Percentiles rank a stretch among this genome's conserved stretches.
Conservation (phyloP, 2,329 filamentous ascomycete species). For the Coleophoma cylindrospora region DNA sequence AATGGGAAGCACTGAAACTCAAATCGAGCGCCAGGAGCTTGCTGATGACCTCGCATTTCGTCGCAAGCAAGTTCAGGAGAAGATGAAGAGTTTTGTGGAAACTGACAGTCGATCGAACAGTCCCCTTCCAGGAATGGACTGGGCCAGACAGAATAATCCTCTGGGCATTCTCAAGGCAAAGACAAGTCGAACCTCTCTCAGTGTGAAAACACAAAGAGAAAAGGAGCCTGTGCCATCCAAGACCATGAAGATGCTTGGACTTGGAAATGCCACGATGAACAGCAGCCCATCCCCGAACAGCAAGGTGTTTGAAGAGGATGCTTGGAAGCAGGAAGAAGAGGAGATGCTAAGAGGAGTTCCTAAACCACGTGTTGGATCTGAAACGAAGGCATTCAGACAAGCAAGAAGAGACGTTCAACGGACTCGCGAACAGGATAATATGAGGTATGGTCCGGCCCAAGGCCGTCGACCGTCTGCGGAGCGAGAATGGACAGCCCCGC, state of each 20-base stretch:
- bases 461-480: background rate
- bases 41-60: conserved; percentile 67
- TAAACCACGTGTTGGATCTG: conserved; percentile 11
- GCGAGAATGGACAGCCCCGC: conserved; percentile 8
- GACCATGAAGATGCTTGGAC: conserved; percentile 56
- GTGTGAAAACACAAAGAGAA: conserved; percentile 34
- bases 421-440: conserved; percentile 22
- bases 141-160: conserved; percentile 41
- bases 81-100: conserved; percentile 64
- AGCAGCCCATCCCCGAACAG: conserved; percentile 35
- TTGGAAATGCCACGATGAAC: conserved; percentile 39
- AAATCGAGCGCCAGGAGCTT: conserved; percentile 63
- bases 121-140: conserved; percentile 27
- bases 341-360: conserved; percentile 12
- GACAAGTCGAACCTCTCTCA: conserved; percentile 62
- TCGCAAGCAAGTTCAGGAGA: conserved; percentile 67
- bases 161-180: conserved; percentile 62
- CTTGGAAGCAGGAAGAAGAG: conserved; percentile 20
- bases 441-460: conserved; percentile 16
- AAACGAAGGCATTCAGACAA: conserved; percentile 23
- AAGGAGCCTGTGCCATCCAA: conserved; percentile 42
- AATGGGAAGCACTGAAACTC: conserved; percentile 42
- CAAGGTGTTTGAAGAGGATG: conserved; percentile 18
- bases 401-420: conserved; percentile 25
- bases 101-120: conserved; percentile 43